These are phyloP conservation scores for Aaosphaeria pasadenensis DNA, from an alignment of 2,329 filamentous ascomycete species.

Conservation along the genomic window DNA sequence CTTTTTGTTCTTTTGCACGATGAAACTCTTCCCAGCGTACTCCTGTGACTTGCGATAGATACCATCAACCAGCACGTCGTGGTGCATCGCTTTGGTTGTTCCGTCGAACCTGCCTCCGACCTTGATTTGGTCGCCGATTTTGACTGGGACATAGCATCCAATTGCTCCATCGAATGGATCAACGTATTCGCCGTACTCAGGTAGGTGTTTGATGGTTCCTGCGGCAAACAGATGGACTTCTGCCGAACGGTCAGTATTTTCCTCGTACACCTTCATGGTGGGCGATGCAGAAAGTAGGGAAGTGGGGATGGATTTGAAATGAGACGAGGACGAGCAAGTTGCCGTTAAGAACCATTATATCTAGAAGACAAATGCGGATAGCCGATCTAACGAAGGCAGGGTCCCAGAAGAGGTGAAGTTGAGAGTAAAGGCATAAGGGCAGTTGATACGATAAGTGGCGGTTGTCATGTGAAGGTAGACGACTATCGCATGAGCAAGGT, in stretches of 20 bases:
- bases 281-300: conserved; percentile 2
- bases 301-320: too few relatives aligned
- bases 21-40: conserved; percentile 7
- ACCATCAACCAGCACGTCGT: conserved; percentile 40
- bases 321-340: too few relatives aligned
- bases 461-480: too few relatives aligned
- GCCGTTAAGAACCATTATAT: too few relatives aligned
- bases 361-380: too few relatives aligned
- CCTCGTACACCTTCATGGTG: conserved; percentile 37
- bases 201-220: conserved; percentile 17
- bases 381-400: too few relatives aligned
- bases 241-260: conserved; percentile 30
- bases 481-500: too few relatives aligned
- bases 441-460: too few relatives aligned
- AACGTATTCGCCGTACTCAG: conserved; percentile 34
- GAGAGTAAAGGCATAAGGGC: too few relatives aligned
- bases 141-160: conserved; percentile 37
- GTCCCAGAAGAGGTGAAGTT: too few relatives aligned
- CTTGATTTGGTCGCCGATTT: conserved; percentile 26
- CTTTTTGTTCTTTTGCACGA: conserved; percentile 18
- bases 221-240: conserved; percentile 24
- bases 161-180: conserved; percentile 20
- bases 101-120: conserved; percentile 32
- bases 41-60: conserved; percentile 20
- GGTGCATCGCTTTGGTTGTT: conserved; percentile 21